Conservation (phyloP, 2,329 filamentous ascomycete species). For the Cladosporium sphaerospermum region DNA sequence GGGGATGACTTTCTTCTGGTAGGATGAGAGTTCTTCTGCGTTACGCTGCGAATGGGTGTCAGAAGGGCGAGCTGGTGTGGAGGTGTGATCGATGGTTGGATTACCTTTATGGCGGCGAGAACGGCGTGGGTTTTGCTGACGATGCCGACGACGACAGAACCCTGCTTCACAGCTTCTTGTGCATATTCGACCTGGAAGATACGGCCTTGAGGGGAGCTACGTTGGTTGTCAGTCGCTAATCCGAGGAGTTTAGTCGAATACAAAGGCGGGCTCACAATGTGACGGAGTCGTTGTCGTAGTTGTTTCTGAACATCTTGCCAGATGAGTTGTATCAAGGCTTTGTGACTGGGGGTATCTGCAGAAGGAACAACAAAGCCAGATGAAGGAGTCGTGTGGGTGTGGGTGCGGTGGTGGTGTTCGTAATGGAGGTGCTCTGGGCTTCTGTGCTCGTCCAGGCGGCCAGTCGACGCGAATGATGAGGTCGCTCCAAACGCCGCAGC, state of each 20-base stretch:
- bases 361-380: not conserved
- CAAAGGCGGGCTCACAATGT: conserved; percentile 68
- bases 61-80: not conserved
- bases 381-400: conserved; percentile 10
- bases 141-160: conserved; percentile 93
- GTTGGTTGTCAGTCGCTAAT: not conserved
- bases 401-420: not conserved
- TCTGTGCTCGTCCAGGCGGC: conserved; percentile 7
- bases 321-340: conserved; percentile 8
- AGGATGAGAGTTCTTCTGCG: conserved; percentile 97
- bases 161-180: conserved; percentile 96
- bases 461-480: conserved; percentile 12
- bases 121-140: conserved; percentile 98
- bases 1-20: conserved; percentile 98
- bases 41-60: conserved; percentile 61
- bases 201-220: conserved; percentile 95
- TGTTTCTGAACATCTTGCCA: conserved; percentile 92
- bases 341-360: not conserved
- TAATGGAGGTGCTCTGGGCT: not conserved
- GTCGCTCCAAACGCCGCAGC: not conserved
- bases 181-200: conserved; percentile 99
- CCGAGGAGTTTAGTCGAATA: not conserved
- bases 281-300: conserved; percentile 99
- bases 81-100: conserved; percentile 10
- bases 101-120: conserved; percentile 90